Base-by-base conservation (phyloP, 495 filamentous ascomycete species). In the Xylaria palmicola region DNA sequence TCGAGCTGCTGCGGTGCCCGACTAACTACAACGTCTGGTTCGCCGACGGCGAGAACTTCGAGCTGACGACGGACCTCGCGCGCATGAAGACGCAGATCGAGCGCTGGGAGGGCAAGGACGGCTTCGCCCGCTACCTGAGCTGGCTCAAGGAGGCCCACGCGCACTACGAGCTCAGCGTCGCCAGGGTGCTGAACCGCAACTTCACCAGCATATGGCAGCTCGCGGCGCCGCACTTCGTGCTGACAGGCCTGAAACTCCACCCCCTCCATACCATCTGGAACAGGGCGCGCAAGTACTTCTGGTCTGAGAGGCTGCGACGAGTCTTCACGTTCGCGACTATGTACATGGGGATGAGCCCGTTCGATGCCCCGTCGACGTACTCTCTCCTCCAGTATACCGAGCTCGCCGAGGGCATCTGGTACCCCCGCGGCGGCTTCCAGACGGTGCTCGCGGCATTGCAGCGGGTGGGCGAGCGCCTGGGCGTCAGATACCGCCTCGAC, bases 281-380 rank as follows among this genome's bases (percentile, higher is more conserved):
- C 12, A 75, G 87, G 19, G 80, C 85, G 17, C 69, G 78, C 15
- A 79, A 74, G 52, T 89, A 88, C 65, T 89, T 90, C 68, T 81
- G 76, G 73, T 86, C 85, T 1, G 86, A 90, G 65, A 74, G 86
- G 58, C 67, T 90, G 68, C 74, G 86, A 45, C 71, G 87, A 13
- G 86, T 85, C 0, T 89, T 89, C 64, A 89, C 87, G 9, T 90
- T 90, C 69, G 86, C 83, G 29, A 88, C 84, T 60, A 90, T 90
- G 88, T 90, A 90, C 65, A 85, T 90, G 79, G 88, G 88, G 0
- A 90, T 90, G 88, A 82, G 76, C 60, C 88, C 88, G 1, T 90
- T 86, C 70, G 85, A 88, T 58, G 88, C 88, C 0, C 88, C 88
- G 6, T 86, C 83, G 1, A 90, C 88, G 20, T 90, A 90, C 74